Evolutionary conservation across 148 eudicot genomes (phyloP).

Genomic region (Chenopodium berlandieri): DNA sequence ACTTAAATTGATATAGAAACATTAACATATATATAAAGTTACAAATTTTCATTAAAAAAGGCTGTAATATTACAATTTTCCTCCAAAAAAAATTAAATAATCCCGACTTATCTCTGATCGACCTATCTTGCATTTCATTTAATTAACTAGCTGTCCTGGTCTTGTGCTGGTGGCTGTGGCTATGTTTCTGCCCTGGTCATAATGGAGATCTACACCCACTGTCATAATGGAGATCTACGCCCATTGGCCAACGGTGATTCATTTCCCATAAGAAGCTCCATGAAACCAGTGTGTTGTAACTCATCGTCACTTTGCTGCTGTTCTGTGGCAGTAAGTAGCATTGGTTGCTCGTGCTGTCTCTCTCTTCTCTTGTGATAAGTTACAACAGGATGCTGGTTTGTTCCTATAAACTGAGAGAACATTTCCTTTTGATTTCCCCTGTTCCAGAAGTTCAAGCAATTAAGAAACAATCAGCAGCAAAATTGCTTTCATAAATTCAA

Average conservation of each 20-base stretch:
- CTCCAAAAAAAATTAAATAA: too few species aligned
- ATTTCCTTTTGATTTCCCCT: slow-evolving; percentile 60
- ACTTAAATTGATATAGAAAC: too few species aligned
- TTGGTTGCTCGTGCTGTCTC: slow-evolving; percentile 10
- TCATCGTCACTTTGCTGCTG: slow-evolving; percentile 6
- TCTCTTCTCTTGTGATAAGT: slow-evolving; percentile 9
- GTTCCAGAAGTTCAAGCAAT: slow-evolving; percentile 15
- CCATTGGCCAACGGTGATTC: slow-evolving; percentile 16
- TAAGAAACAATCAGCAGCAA: neutral
- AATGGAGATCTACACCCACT: too few species aligned
- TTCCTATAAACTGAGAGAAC: slow-evolving; percentile 46
- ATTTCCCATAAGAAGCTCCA: slow-evolving; percentile 28
- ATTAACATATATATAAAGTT: too few species aligned
- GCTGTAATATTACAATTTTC: too few species aligned
- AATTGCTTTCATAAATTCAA: neutral
- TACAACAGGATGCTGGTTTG: slow-evolving; percentile 12
- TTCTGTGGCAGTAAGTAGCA: slow-evolving; percentile 9
- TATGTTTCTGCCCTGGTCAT: too few species aligned
- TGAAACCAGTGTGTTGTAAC: slow-evolving; percentile 12
- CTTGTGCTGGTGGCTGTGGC: too few species aligned
- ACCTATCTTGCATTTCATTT: too few species aligned
- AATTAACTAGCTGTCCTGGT: too few species aligned
- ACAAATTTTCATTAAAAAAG: too few species aligned
- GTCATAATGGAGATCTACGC: too few species aligned
- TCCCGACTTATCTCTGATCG: too few species aligned